Conservation (phyloP, 2,329 filamentous ascomycete genomes). For the Xylaria sp. region DNA sequence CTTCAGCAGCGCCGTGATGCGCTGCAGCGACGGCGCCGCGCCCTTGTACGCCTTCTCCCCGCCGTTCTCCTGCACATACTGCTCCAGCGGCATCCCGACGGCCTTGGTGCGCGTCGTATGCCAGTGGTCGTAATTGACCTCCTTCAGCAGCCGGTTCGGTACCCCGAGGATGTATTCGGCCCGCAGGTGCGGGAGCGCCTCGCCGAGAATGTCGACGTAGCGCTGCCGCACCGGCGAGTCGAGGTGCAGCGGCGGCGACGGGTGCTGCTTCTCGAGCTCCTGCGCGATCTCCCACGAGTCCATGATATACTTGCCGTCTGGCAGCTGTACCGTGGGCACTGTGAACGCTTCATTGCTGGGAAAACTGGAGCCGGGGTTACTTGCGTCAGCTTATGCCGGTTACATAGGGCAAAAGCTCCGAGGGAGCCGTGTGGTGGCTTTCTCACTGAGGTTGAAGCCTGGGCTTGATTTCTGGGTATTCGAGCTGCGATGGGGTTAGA, state of each 20-base stretch:
- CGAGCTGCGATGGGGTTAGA: slow-evolving; percentile 46
- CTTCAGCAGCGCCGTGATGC: slow-evolving; percentile 54
- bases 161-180: slow-evolving; percentile 55
- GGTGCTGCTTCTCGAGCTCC: slow-evolving; percentile 63
- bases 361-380: slow-evolving; percentile 41
- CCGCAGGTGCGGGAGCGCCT: slow-evolving; percentile 42
- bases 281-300: slow-evolving; percentile 66
- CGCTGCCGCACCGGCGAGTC: slow-evolving; percentile 56
- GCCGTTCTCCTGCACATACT: slow-evolving; percentile 54
- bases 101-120: slow-evolving; percentile 53
- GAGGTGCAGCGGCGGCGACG: slow-evolving; percentile 62
- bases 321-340: slow-evolving; percentile 45
- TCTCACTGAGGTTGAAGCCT: slow-evolving; percentile 60
- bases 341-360: slow-evolving; percentile 44
- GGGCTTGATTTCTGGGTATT: slow-evolving; percentile 69
- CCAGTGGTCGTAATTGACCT: slow-evolving; percentile 61
- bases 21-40: slow-evolving; percentile 45
- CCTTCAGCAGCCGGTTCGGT: slow-evolving; percentile 56
- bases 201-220: slow-evolving; percentile 49
- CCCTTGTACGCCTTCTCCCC: slow-evolving; percentile 55
- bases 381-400: neutral
- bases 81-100: slow-evolving; percentile 59
- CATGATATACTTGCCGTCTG: slow-evolving; percentile 64
- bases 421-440: neutral
- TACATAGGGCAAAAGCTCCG: neutral